A percentile compares a stretch with the other conserved stretches of the same genome.
These are phyloP conservation scores for Sphaerosporella brunnea DNA, from an alignment of 495 filamentous ascomycete species.

Conservation along the genomic window DNA sequence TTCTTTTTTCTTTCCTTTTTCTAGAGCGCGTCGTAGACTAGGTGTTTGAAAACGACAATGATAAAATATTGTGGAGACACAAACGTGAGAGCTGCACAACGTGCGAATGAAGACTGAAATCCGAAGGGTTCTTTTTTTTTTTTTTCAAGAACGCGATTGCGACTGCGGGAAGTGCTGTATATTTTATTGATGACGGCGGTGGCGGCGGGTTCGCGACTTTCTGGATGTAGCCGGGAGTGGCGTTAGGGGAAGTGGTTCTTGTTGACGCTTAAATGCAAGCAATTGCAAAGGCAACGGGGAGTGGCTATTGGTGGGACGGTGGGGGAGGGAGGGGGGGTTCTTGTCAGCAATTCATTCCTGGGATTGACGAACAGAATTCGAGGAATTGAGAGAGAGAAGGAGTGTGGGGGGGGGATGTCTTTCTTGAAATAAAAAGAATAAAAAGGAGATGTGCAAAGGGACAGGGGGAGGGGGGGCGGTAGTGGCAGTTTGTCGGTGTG, in stretches of 20 bases:
- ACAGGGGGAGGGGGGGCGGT: background rate
- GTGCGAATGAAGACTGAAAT: background rate
- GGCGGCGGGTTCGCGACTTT: slow-evolving; percentile 4
- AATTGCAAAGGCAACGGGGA: too few species aligned
- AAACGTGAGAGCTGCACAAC: background rate
- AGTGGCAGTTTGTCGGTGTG: background rate
- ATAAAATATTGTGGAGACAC: background rate
- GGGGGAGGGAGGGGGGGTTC: background rate
- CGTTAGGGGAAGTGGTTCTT: background rate
- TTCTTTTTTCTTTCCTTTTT: background rate
- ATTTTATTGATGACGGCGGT: slow-evolving; percentile 1
- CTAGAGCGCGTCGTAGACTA: background rate
- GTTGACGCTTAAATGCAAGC: too few species aligned
- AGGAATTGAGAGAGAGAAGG: slow-evolving; percentile 4
- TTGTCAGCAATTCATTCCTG: slow-evolving; percentile 8
- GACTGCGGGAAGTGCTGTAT: too few species aligned
- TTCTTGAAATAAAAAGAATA: slow-evolving; percentile 9
- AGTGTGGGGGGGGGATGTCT: slow-evolving; percentile 3
- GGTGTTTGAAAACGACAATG: too few species aligned
- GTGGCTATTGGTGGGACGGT: background rate
- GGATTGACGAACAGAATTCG: slow-evolving; percentile 8
- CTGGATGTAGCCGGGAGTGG: slow-evolving; percentile 4
- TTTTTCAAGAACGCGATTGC: too few species aligned
- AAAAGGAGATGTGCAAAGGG: slow-evolving; percentile 7
- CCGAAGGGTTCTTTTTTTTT: too few species aligned